Conservation (phyloP, 805 yeast species). For the Nakazawaea populi region DNA sequence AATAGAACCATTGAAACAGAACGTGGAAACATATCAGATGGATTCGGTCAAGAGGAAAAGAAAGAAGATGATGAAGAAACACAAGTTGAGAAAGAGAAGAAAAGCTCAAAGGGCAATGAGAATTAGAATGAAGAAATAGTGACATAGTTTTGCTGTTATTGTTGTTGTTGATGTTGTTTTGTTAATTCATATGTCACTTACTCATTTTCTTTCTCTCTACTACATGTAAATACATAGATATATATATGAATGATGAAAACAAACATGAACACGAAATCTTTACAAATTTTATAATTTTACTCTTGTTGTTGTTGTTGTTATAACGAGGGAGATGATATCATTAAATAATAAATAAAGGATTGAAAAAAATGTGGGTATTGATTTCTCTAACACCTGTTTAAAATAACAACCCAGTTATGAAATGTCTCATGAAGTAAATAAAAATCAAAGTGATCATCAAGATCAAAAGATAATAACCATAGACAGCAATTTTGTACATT, state of each 20-base stretch:
- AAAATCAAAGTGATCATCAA: slow-evolving; percentile 26
- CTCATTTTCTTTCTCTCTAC: too few relatives aligned
- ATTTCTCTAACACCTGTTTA: background rate
- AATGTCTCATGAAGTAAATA: slow-evolving; percentile 29
- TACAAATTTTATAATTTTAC: too few relatives aligned
- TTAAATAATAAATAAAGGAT: background rate
- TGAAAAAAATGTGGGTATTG: background rate
- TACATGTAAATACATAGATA: too few relatives aligned
- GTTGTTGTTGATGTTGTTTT: too few relatives aligned
- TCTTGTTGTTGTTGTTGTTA: too few relatives aligned
- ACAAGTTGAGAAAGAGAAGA: slow-evolving; percentile 95
- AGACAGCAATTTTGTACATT: slow-evolving; percentile 46
- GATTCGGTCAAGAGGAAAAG: slow-evolving; percentile 81
- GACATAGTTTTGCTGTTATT: background rate
- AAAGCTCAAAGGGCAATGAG: slow-evolving; percentile 81
- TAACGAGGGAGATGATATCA: too few relatives aligned
- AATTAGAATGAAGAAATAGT: slow-evolving; percentile 52
- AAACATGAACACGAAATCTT: too few relatives aligned
- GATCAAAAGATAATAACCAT: slow-evolving; percentile 42
- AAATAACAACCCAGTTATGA: slow-evolving; percentile 15
- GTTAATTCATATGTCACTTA: too few relatives aligned
- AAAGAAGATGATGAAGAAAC: slow-evolving; percentile 95
- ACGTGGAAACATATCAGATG: slow-evolving; percentile 27
- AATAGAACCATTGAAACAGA: background rate
- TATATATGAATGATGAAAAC: too few relatives aligned